Base-by-base conservation (phyloP, 352 stramenopile genomes). In the Phytophthora melonis region DNA sequence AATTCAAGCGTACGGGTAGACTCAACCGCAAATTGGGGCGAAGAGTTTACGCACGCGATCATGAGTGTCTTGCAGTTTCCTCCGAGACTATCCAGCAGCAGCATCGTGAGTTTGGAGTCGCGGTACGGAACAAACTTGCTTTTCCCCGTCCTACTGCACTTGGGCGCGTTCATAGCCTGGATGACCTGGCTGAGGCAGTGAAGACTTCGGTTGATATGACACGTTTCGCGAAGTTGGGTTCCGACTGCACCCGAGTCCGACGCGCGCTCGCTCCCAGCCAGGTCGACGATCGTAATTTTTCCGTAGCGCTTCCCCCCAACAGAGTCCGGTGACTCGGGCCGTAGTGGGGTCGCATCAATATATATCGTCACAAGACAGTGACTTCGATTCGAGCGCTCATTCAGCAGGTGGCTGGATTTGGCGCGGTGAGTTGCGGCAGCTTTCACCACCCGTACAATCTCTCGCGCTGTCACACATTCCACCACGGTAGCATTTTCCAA, bases 291-390 rank as follows among this genome's bases (percentile, higher is more conserved):
- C 9, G 86, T 93, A 41, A 94, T 74, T 63, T 93, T 93, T 56
- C 87, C 86, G 59, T 93, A 93, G 39, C 82, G 87, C 49, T 90
- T 89, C 1, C 77, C 68, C n/a, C 49, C 65, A 10, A 68, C 52
- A 30, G 69, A 45, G 14, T 70, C 41, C 1, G 58, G 49, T 30
- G 66, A 55, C 30, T 58, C 21, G 39, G 73, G 52, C 21, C 53
- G 75, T 10, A 86, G 16, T 4, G 86, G 86, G 11, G 63, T 66
- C 4, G 83, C 81, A 58, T 94, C 87, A 50, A 93, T 92, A 63
- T 94, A 94, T 60, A 94, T 90, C 52, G 87, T 94, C 47, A 94
- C 79, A 41, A 94, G 70, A 36, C 85, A 94, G 69, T 94, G 87
- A 63, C 87, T 94, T 57, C 87, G 80, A 61, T 94, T 94, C 14